Base-by-base conservation (phyloP, 2,329 filamentous ascomycete genomes). In the Emergomyces africanus region DNA sequence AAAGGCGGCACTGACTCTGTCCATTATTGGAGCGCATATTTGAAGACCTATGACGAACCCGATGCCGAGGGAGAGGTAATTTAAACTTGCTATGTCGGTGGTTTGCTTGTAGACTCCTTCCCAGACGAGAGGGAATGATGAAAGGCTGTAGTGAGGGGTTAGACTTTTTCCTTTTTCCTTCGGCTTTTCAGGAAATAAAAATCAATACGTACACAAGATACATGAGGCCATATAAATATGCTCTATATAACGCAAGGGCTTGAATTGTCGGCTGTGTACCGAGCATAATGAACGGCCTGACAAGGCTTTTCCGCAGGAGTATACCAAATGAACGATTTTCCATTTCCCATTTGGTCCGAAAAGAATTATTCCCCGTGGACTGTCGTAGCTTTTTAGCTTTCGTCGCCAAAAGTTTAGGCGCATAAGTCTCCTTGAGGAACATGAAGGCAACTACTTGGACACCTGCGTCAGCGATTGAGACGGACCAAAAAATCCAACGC, bases 401-500 rank as follows among this genome's bases (percentile, higher is more conserved):
- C 62, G 77, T 72, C 33, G 75, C 70, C 2, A 89, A 78, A 4
- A 90, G 77, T 20, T 81, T 81, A 0, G 85, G 84, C 0, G 78
- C 81, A 69, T 87, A 88, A 1, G 85, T 87, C 67, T 88, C 86
- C 59, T 78, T 78, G 0, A 84, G 76, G 63, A 85, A 79, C 68
- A 85, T 80, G 54, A 88, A 69, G 5, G 86, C 86, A 8, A 79
- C 72, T 12, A 79, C 61, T 67, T 88, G 84, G 56, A 89, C 80
- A 14, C 82, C 60, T 1, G 77, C 85, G 59, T 83, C 82, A 28
- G 76, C 75, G 59, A 89, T 85, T 0, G 83, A 82, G 0, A 84
- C 86, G 0, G 82, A 77, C 72, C 81, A 88, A 73, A 89, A 90
- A 8, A 83, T 81, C 87, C 87, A 90, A 44, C 86, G 79, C 87